Evolutionary conservation across 805 yeast species (phyloP), one percentile per base, ranked within the genome.

Genomic region (Candida cerambycidarum): DNA sequence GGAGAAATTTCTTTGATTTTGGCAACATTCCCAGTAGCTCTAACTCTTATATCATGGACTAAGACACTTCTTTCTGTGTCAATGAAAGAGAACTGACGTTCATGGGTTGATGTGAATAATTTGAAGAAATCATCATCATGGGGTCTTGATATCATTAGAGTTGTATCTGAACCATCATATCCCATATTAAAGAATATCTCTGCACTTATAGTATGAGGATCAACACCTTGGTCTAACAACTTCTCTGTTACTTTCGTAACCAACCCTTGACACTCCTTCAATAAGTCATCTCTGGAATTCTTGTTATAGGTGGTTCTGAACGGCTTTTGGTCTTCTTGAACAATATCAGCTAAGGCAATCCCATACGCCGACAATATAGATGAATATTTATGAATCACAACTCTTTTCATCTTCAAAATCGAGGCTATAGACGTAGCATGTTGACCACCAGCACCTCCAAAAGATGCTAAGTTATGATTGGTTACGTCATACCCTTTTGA

Each of bases 11-110:
- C 73, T 6, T 52, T 39, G 16, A 71, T 61, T 13, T 63, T 56
- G 18, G 40, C 13, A 2, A 79, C 71, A 52, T 75, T 75, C 12
- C 85, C 90, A 44, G 80, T 73, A 0, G 82, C 86, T 43, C 95
- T 73, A 4, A 83, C 82, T 45, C 95, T 72, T 17, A 85, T 68
- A 57, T 86, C 93, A 54, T 83, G 89, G 10, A 86, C 82, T 5
- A 83, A 56, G 19, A 85, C 71, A 23, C 74, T 75, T 39, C 83
- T 72, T 17, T 70, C 73, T 45, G 82, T 75, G 6, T 76, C 55
- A 21, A 47, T 59, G 56, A 86, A 86, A 0, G 92, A 92, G 62
- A 85, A 86, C 58, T 86, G 92, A 46, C 79, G 71, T 48, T 74
- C 65, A 57, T 86, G 93, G 41, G 70, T 62, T 6, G 67, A 65